These are phyloP conservation scores for Aspergillus fructus DNA, from an alignment of 2,329 filamentous ascomycete genomes.

Conservation along the genomic window DNA sequence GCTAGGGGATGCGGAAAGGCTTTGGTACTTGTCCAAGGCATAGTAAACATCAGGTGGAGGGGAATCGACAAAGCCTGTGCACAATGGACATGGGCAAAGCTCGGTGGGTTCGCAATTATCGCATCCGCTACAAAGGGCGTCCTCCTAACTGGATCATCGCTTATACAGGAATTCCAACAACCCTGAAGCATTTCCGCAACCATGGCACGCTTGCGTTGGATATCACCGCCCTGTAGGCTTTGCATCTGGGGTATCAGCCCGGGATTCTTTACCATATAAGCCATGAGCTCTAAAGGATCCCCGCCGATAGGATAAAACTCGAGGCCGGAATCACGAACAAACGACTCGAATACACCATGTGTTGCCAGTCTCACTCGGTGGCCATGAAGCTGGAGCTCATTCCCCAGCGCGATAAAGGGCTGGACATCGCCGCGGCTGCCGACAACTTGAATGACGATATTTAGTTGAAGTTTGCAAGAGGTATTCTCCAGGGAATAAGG, in stretches of 20 bases:
- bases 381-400: slow-evolving; percentile 49
- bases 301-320: slow-evolving; percentile 61
- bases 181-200: slow-evolving; percentile 41
- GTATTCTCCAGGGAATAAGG: too few relatives aligned
- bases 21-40: slow-evolving; percentile 50
- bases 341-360: slow-evolving; percentile 54
- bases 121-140: slow-evolving; percentile 53
- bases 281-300: slow-evolving; percentile 53
- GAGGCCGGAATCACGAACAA: slow-evolving; percentile 53
- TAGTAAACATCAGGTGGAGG: slow-evolving; percentile 54
- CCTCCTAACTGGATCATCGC: slow-evolving; percentile 26
- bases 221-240: slow-evolving; percentile 36
- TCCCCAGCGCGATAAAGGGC: slow-evolving; percentile 59
- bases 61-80: slow-evolving; percentile 52
- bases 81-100: slow-evolving; percentile 54
- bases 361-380: slow-evolving; percentile 60
- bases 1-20: slow-evolving; percentile 53
- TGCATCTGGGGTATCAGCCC: slow-evolving; percentile 42
- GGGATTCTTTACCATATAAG: slow-evolving; percentile 53
- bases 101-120: slow-evolving; percentile 57
- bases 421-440: slow-evolving; percentile 59
- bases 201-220: slow-evolving; percentile 31
- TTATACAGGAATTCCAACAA: slow-evolving; percentile 42
- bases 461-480: slow-evolving; percentile 20
- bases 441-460: slow-evolving; percentile 59